Percentiles rank a stretch among this genome's conserved stretches.
Conservation (phyloP, 352 stramenopile genomes). For the Phytophthora sansomeana region DNA sequence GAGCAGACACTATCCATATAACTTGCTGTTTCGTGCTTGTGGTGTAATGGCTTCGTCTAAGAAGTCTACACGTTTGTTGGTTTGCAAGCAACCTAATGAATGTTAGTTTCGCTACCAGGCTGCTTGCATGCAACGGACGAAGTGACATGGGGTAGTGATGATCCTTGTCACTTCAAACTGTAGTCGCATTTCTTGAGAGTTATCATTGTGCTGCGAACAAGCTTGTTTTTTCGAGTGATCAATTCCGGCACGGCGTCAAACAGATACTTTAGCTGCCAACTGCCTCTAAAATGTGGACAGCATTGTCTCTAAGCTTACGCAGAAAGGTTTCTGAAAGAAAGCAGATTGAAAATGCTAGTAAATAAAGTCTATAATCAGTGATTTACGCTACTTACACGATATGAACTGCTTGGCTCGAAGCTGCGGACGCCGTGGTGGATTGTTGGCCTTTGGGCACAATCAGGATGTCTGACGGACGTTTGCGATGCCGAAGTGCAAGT, state of each 20-base stretch:
- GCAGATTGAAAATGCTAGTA: no score
- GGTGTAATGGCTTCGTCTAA: background rate
- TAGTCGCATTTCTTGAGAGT: no score
- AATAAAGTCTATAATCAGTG: constrained; percentile 44
- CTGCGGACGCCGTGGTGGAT: constrained; percentile 29
- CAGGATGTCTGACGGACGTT: constrained; percentile 48
- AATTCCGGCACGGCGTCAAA: no score
- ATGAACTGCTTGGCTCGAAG: constrained; percentile 32
- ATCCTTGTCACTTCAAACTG: no score
- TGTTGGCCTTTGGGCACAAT: constrained; percentile 44
- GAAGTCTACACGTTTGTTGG: background rate
- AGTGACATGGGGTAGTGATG: no score
- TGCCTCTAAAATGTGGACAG: no score
- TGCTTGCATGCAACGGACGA: background rate
- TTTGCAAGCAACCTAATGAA: background rate
- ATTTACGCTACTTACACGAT: constrained; percentile 39
- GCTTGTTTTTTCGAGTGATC: no score
- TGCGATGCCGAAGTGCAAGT: constrained; percentile 51
- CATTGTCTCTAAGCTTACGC: no score
- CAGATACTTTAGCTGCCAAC: no score
- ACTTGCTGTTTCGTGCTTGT: constrained; percentile 5
- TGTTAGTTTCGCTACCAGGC: background rate
- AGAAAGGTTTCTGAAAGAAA: no score
- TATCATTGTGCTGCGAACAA: no score
- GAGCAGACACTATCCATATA: constrained; percentile 7